Base-by-base conservation (phyloP, 2,329 filamentous ascomycete genomes). In the Phyllosticta citrichinensis region DNA sequence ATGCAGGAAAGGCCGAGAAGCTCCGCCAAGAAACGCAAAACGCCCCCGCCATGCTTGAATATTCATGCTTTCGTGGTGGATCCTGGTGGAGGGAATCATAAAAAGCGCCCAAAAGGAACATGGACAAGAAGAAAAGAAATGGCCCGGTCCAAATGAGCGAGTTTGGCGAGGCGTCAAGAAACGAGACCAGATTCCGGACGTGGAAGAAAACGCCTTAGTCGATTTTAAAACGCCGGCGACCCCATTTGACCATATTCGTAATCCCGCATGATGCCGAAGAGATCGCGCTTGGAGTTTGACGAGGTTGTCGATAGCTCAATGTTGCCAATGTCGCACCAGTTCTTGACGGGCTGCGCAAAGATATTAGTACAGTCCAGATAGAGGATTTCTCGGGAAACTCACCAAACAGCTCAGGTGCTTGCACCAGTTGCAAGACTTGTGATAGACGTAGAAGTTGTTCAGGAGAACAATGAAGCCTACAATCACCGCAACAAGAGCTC, bases 331-430 rank as follows among this genome's bases (percentile, higher is more conserved):
- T 72, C 69, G 65, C 73, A 75, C 73, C 73, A 75, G 8, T 69
- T 66, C 52, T 64, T 64, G 22, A 68, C 58, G 27, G 66, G 66
- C 66, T 68, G 35, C 24, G 17, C 1, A 19, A 24, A 51, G 50
- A 63, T 74, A 2, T 25, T 62, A 58, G 40, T n/a, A 40, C 12
- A 17, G 40, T 2, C 17, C 54, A 40, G 27, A 58, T 10, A 24
- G 5, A 25, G 50, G 27, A 33, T 33, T 10, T 22, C 40, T 57
- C 27, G 11, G 52, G 20, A 62, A 30, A 87, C 90, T 83, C 79
- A 94, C 90, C 76, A 99, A 76, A 71, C 94, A 99, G 73, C 88
- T 95, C 67, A 99, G 76, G 70, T 96, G 94, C 78, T 95, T 94
- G 80, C 94, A 99, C 94, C 94, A 99, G 11, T 76, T 80, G 74